phyloP scores from a whole-genome alignment of 2,329 filamentous ascomycete genomes.

The Niveomyces coronatus region DNA sequence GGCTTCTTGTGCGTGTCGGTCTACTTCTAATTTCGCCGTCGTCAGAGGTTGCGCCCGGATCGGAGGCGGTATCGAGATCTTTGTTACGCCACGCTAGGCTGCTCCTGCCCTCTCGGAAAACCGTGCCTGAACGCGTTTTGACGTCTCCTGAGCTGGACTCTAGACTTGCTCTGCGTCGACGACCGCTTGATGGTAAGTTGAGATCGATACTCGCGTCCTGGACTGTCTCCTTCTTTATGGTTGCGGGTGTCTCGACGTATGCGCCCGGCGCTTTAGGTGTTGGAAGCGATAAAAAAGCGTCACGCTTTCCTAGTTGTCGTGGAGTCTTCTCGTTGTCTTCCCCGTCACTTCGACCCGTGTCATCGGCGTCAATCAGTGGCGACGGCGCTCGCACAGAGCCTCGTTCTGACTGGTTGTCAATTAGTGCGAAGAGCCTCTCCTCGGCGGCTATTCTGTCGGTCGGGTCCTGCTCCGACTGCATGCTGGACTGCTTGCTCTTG shows the following conservation, averaged over 20 bases:
- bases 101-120: conserved; percentile 17
- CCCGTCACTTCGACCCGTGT: conserved; percentile 14
- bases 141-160: conserved; percentile 11
- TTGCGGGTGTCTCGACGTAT: conserved; percentile 46
- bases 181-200: not conserved
- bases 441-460: conserved; percentile 47
- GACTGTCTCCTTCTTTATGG: conserved; percentile 27
- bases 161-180: conserved; percentile 1
- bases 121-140: conserved; percentile 11
- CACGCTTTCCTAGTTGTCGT: conserved; percentile 27
- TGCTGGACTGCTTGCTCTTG: conserved; percentile 38
- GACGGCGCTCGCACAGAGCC: conserved; percentile 44
- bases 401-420: conserved; percentile 44
- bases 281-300: conserved; percentile 38
- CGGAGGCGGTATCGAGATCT: conserved; percentile 21
- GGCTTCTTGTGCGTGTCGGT: conserved; percentile 25
- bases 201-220: conserved; percentile 7
- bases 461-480: conserved; percentile 43
- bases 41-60: conserved; percentile 7
- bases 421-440: conserved; percentile 44
- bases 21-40: not conserved
- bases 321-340: conserved; percentile 41
- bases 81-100: conserved; percentile 16
- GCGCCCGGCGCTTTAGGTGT: conserved; percentile 46
- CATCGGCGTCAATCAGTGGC: conserved; percentile 21